Conservation (phyloP, 2,329 filamentous ascomycete genomes). For the Microcyclospora tardicrescens region DNA sequence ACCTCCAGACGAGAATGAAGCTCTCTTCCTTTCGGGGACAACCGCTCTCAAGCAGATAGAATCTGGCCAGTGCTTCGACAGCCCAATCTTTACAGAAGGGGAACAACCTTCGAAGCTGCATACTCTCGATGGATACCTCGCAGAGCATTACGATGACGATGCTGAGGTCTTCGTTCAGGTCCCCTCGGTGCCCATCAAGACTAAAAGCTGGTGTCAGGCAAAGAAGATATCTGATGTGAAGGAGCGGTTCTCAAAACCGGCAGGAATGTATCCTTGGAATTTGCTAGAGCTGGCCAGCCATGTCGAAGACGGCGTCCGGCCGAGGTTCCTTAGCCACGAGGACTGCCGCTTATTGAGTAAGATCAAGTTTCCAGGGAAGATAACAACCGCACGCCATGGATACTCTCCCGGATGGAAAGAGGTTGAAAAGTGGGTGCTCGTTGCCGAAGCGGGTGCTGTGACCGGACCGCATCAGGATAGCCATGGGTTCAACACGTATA, state of each 20-base stretch:
- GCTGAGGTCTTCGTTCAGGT: conserved; percentile 18
- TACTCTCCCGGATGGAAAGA: conserved; percentile 21
- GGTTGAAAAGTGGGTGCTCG: conserved; percentile 22
- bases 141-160: conserved; percentile 20
- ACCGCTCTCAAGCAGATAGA: conserved; percentile 12
- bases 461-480: conserved; percentile 23
- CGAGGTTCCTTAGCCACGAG: conserved; percentile 19
- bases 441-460: conserved; percentile 21
- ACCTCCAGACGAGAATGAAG: conserved; percentile 11
- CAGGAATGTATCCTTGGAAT: conserved; percentile 16
- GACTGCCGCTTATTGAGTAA: conserved; percentile 22
- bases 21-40: conserved; percentile 11
- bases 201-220: conserved; percentile 4
- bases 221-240: conserved; percentile 16
- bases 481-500: conserved; percentile 23
- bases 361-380: conserved; percentile 16
- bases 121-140: conserved; percentile 14
- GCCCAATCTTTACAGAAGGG: conserved; percentile 15
- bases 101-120: conserved; percentile 18
- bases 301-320: conserved; percentile 20
- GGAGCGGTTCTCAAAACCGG: conserved; percentile 11
- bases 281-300: conserved; percentile 21
- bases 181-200: conserved; percentile 8
- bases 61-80: conserved; percentile 12
- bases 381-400: conserved; percentile 14